Conservation (phyloP, 2,329 filamentous ascomycete genomes). For the Alternaria arbusti region DNA sequence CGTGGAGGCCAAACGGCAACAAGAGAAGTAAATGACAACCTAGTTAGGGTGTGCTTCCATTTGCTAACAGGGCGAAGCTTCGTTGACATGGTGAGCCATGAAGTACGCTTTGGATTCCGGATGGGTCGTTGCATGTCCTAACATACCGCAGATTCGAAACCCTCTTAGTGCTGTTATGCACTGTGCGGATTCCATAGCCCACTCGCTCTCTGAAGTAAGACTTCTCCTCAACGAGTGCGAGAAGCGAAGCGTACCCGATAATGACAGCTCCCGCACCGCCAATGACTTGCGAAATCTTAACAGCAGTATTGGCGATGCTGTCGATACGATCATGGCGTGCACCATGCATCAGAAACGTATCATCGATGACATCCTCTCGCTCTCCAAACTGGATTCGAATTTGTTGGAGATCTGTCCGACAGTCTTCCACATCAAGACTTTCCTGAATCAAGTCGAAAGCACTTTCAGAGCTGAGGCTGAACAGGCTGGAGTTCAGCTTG, state of each 20-base stretch:
- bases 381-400: not conserved
- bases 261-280: not conserved
- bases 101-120: not conserved
- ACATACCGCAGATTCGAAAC: not conserved
- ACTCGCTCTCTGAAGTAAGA: not conserved
- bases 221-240: not conserved
- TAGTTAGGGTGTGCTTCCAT: not conserved
- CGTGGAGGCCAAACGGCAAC: not conserved
- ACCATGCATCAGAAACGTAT: not conserved
- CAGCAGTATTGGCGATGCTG: not conserved
- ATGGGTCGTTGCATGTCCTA: not conserved
- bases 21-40: not conserved
- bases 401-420: not conserved
- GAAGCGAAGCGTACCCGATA: not conserved
- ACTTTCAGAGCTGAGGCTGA: not conserved
- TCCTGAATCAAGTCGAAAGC: not conserved
- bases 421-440: not conserved
- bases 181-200: not conserved
- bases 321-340: not conserved
- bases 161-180: not conserved
- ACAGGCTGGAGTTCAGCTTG: not conserved
- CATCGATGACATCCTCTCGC: not conserved
- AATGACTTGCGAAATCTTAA: not conserved
- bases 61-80: not conserved
- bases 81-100: not conserved